A percentile compares a stretch with the other conserved stretches of the same genome.
Conservation (phyloP, 768 basidiomycete species). For the Lactifluus volemus region DNA sequence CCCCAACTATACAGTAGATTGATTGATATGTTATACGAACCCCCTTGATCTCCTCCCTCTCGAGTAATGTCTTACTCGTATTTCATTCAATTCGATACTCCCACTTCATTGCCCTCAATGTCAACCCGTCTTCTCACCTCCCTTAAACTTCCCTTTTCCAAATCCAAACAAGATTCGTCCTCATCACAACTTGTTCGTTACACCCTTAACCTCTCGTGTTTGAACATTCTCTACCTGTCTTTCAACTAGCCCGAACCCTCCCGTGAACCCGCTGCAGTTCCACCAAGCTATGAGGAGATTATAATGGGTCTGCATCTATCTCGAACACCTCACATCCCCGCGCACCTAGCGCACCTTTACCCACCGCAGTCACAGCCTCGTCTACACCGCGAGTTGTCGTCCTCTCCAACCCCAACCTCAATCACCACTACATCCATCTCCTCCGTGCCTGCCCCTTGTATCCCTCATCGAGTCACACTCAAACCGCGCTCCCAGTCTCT, state of each 20-base stretch:
- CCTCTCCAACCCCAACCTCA: background rate
- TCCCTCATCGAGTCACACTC: background rate
- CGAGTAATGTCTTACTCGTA: background rate
- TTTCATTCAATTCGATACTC: background rate
- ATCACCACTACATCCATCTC: background rate
- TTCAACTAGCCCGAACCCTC: conserved; percentile 24
- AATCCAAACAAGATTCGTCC: background rate
- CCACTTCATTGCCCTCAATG: background rate
- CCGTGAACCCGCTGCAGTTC: conserved; percentile 33
- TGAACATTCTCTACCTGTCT: too few relatives aligned
- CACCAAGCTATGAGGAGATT: conserved; percentile 67
- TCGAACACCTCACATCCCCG: conserved; percentile 62
- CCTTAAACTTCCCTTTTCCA: conserved; percentile 11
- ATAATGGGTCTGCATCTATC: conserved; percentile 76
- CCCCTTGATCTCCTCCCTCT: background rate
- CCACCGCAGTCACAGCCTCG: background rate
- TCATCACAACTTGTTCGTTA: background rate
- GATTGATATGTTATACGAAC: too few relatives aligned
- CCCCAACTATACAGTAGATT: too few relatives aligned
- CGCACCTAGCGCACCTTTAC: conserved; percentile 21
- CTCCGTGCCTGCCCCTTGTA: conserved; percentile 24
- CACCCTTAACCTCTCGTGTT: too few relatives aligned
- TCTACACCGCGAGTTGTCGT: background rate
- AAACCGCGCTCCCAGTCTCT: conserved; percentile 20
- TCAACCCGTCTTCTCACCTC: conserved; percentile 9